Base-by-base conservation (phyloP, 441 rosid genomes). In the Corymbia calophylla region DNA sequence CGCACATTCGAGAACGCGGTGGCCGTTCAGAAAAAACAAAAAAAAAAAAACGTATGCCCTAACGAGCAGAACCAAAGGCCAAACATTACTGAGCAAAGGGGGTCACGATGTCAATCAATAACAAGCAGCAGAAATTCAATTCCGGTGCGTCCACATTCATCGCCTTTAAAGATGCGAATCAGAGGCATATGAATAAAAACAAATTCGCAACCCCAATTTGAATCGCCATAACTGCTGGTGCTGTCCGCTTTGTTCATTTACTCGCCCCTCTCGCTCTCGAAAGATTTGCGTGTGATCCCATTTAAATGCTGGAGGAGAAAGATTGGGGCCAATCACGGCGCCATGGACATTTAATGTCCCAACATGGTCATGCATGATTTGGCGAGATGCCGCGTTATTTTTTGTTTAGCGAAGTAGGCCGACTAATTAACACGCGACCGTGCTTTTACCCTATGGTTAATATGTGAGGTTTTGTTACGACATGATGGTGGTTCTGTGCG, bases 221-320 rank as follows among this genome's bases (percentile, higher is more conserved):
- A 77, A 77, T 77, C 84, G 84, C 84, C 51, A 44, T 77, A 77
- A 77, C 84, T 77, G 14, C 84, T 13, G 84, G n/a, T 44, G 51
- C 84, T 77, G 51, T 44, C 84, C 13, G 51, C 84, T 77, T 77
- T 44, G 51, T 44, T 77, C 84, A 77, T 77, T 77, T 77, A 77
- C 51, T 77, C 84, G 51, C 17, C 17, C 84, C 84, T 70, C 51
- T 44, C 51, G 84, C 84, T 77, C 84, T 39, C 23, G 84, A 77
- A 77, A 77, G 84, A 77, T 77, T 77, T 77, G 84, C 84, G 84
- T 77, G 84, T 77, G 84, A 77, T 44, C 84, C 84, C 14, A 44
- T 77, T 77, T 77, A 77, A 77, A 77, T 77, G 84, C 84, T 77
- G 51, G 84, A 44, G 84, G 51, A 77, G 51, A 44, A 44, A 47